Percentiles rank a stretch among this genome's conserved stretches.
phyloP scores from a whole-genome alignment of 1,284 basidiomycete species.

The Boletus smithii region DNA sequence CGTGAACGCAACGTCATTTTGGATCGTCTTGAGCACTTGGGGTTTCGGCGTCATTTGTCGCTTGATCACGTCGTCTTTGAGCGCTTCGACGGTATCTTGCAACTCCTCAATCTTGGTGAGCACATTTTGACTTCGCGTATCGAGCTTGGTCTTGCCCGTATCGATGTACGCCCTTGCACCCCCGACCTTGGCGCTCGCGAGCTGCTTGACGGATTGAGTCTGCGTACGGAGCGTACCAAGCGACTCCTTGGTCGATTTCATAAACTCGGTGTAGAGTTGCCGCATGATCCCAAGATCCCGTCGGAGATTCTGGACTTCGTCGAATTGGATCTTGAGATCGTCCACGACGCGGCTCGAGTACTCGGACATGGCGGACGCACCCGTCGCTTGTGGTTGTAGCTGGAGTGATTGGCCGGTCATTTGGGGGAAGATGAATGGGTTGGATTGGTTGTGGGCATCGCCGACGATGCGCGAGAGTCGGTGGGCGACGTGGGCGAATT shows the following conservation, averaged over 20 bases:
- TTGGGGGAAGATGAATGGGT: slow-evolving; percentile 50
- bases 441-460: slow-evolving; percentile 32
- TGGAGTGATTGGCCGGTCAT: slow-evolving; percentile 65
- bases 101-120: slow-evolving; percentile 93
- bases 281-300: slow-evolving; percentile 91
- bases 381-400: slow-evolving; percentile 71
- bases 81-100: slow-evolving; percentile 86
- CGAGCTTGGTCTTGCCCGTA: slow-evolving; percentile 87
- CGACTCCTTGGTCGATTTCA: slow-evolving; percentile 85
- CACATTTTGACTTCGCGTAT: slow-evolving; percentile 83
- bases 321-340: slow-evolving; percentile 88
- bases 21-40: slow-evolving; percentile 68
- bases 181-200: slow-evolving; percentile 80
- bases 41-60: slow-evolving; percentile 85
- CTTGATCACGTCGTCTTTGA: slow-evolving; percentile 91
- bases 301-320: slow-evolving; percentile 90
- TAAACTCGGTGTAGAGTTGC: slow-evolving; percentile 92
- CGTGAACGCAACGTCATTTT: slow-evolving; percentile 71
- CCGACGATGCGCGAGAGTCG: slow-evolving; percentile 63
- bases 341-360: slow-evolving; percentile 69
- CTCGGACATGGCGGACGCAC: slow-evolving; percentile 67
- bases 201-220: slow-evolving; percentile 81
- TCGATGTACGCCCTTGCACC: slow-evolving; percentile 89
- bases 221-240: slow-evolving; percentile 77
- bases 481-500: slow-evolving; percentile 68